These are phyloP conservation scores for Geosmithia morbida DNA, from an alignment of 2,329 filamentous ascomycete genomes.

Conservation along the genomic window DNA sequence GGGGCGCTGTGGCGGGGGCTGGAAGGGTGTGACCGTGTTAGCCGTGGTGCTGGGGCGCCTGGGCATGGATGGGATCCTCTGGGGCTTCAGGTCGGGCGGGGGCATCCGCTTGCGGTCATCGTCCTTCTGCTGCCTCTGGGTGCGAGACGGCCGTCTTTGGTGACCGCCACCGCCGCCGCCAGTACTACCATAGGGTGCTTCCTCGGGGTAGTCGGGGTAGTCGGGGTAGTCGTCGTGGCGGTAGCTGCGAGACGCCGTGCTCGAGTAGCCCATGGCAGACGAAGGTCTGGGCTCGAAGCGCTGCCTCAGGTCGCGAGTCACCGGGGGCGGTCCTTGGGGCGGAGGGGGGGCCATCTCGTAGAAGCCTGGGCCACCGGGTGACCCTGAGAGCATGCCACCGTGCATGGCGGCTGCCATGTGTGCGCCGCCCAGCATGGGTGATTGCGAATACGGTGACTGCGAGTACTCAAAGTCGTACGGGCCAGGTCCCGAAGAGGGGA, in stretches of 20 bases:
- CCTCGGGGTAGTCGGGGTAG: constrained; percentile 22
- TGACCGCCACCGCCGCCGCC: too few species aligned
- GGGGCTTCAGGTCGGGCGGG: constrained; percentile 22
- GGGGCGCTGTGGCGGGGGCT: constrained; percentile 11
- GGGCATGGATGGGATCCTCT: constrained; percentile 4
- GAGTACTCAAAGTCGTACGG: constrained; percentile 5
- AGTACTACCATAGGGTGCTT: constrained; percentile 11
- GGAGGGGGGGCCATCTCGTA: constrained; percentile 11
- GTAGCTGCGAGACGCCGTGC: background rate
- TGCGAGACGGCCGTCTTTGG: constrained; percentile 24
- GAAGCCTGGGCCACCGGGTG: constrained; percentile 8
- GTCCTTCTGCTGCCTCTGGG: constrained; percentile 19
- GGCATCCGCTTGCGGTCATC: constrained; percentile 34
- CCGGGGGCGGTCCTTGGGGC: background rate
- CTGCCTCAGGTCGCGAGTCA: constrained; percentile 9
- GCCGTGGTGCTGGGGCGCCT: constrained; percentile 2
- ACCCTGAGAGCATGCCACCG: constrained; percentile 7
- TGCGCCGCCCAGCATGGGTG: background rate
- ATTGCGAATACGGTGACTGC: background rate
- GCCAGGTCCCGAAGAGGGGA: constrained; percentile 8
- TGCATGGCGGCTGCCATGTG: constrained; percentile 1
- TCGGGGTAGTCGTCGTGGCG: constrained; percentile 12
- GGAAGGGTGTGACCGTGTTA: constrained; percentile 11
- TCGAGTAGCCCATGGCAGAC: constrained; percentile 10
- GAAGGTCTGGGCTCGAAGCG: constrained; percentile 20